Evolutionary conservation across 805 yeast species (phyloP).

Genomic region (Spathaspora sp.): DNA sequence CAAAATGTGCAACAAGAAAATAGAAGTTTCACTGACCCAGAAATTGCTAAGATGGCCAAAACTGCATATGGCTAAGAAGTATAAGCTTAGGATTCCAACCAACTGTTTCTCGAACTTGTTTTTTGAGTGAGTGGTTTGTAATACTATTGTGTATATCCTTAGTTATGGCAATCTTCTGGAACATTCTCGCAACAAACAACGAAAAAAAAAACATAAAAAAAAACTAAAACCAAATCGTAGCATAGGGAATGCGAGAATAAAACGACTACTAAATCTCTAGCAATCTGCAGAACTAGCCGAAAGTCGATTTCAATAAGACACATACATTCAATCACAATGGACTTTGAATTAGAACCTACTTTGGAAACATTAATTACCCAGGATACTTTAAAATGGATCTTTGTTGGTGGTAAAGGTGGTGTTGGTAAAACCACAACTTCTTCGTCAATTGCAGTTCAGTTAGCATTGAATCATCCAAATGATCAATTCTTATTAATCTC

Average conservation of each 20-base stretch:
- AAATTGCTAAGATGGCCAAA: no score
- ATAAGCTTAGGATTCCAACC: not conserved
- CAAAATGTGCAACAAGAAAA: not conserved
- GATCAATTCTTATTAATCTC: conserved; percentile 87
- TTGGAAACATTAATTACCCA: conserved; percentile 60
- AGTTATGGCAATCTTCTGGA: not conserved
- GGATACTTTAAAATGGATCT: conserved; percentile 86
- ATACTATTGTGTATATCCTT: no score
- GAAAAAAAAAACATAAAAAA: not conserved
- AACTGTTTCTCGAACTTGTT: not conserved
- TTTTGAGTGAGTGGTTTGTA: no score
- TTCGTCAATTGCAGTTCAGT: conserved; percentile 89
- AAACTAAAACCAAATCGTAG: not conserved
- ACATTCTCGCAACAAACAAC: conserved; percentile 1
- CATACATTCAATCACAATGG: conserved; percentile 27
- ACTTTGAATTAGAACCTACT: conserved; percentile 67
- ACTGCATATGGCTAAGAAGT: not conserved
- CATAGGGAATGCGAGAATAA: not conserved
- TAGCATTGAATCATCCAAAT: conserved; percentile 75
- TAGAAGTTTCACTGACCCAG: not conserved
- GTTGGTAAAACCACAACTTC: conserved; percentile 99
- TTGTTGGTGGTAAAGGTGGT: conserved; percentile 99
- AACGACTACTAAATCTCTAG: not conserved
- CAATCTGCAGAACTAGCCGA: not conserved
- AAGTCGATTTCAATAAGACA: not conserved